Evolutionary conservation across 352 stramenopile genomes (phyloP), one percentile per base, ranked within the genome.

Genomic region (Discostella stelligera): DNA sequence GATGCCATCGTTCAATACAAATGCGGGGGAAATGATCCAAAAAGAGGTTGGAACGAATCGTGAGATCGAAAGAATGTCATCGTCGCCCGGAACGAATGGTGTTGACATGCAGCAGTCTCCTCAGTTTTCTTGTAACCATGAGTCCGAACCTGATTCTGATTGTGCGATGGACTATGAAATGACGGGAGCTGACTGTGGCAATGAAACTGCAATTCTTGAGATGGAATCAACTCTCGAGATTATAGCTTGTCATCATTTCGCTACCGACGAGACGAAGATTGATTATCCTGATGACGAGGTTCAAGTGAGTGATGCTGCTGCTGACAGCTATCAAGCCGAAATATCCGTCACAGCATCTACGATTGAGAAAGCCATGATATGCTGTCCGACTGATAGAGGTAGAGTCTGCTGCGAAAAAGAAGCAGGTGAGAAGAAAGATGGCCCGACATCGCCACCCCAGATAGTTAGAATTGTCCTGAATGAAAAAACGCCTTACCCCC

Each of bases 401-500:
- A 8, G 13, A 14, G 2, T 14, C 37, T 44, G 7, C 37, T 44
- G 7, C 37, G 37, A 44, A 8, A 44, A 44, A 44, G n/a, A 46
- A 46, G 37, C 32, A 71, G 64, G 52, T 64, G 62, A 55, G 64
- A 50, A 41, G 25, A 71, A 0, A 16, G 14, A 6, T 46, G 52
- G 64, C 37, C 52, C 41, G 16, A 13, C 32, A 63, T 71, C 64
- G 20, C 64, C 64, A 53, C 64, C 64, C 21, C 0, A 63, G 64
- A 71, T 71, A 46, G 25, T 27, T 27, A 49, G 54, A 50, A 71
- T 61, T 21, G 49, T 58, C 41, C 60, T 58, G n/a, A 67, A 67
- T 46, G 60, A 67, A 66, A 14, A 49, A 32, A 52, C 37, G 44
- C 21, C 49, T 63, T 21, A 48, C 3, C 44, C n/a, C 41, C 50